Evolutionary conservation across 176 grass and related monocot species (phyloP).

Genomic region (Ensete glaucum): DNA sequence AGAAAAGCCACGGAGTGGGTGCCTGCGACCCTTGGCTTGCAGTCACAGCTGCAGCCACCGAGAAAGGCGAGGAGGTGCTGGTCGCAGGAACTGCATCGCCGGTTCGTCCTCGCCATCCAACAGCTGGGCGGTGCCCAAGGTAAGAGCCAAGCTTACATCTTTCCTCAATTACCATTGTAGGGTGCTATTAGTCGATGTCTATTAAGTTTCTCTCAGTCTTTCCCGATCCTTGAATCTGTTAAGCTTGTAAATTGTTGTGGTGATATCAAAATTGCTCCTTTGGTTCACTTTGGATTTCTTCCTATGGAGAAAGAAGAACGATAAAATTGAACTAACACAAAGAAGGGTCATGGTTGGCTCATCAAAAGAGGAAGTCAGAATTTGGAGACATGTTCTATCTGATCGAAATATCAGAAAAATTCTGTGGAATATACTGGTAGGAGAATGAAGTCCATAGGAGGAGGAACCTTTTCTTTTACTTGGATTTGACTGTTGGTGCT

Average conservation of each 20-base stretch:
- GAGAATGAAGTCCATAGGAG: neutral
- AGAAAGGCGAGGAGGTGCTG: slow-evolving; percentile 83
- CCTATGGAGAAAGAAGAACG: neutral
- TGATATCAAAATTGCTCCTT: neutral
- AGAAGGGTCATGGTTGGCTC: too few species aligned
- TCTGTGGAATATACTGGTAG: neutral
- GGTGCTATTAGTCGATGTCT: too few species aligned
- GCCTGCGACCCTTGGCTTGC: neutral
- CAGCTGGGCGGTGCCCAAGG: slow-evolving; percentile 72
- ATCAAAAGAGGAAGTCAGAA: too few species aligned
- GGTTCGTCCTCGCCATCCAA: slow-evolving; percentile 67
- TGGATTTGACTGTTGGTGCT: neutral
- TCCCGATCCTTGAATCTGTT: neutral
- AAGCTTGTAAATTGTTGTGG: neutral
- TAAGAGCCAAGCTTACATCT: slow-evolving; percentile 11
- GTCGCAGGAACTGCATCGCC: slow-evolving; percentile 81
- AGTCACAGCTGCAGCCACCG: slow-evolving; percentile 18
- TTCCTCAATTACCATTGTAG: neutral
- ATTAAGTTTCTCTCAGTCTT: neutral
- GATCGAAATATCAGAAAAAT: neutral
- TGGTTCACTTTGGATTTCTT: neutral
- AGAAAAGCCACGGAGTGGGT: neutral
- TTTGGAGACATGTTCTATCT: neutral
- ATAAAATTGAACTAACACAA: neutral
- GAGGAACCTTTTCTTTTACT: neutral